Evolutionary conservation across 768 basidiomycete species (phyloP).

Genomic region (Suillus clintonianus): DNA sequence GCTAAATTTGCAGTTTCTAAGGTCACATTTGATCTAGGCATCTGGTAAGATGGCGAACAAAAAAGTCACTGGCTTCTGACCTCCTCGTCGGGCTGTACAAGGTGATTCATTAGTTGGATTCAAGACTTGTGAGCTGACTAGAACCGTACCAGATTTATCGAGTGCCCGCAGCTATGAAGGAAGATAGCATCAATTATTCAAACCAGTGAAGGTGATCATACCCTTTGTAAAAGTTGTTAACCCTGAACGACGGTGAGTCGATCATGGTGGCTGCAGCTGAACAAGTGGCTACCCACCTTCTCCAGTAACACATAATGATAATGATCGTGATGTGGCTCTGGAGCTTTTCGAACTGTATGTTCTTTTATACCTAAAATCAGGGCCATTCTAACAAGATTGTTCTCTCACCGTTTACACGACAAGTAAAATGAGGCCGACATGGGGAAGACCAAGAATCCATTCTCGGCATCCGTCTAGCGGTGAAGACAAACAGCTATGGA

Average conservation of each 20-base stretch:
- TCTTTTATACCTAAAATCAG: conserved; percentile 30
- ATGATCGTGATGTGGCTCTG: conserved; percentile 8
- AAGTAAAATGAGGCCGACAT: conserved; percentile 18
- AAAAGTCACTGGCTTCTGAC: conserved; percentile 25
- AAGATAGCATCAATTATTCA: conserved; percentile 8
- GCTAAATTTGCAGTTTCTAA: conserved; percentile 65
- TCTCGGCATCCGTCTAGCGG: conserved; percentile 29
- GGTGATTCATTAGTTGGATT: neutral
- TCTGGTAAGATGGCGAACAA: conserved; percentile 3
- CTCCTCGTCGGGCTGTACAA: conserved; percentile 58
- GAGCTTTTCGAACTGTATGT: conserved; percentile 2
- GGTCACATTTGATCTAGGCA: conserved; percentile 61
- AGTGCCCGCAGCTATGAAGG: conserved; percentile 53
- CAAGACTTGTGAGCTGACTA: conserved; percentile 5
- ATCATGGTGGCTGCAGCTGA: conserved; percentile 20
- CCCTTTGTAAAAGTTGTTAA: conserved; percentile 56
- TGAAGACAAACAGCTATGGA: conserved; percentile 27
- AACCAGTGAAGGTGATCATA: conserved; percentile 27
- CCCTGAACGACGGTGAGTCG: conserved; percentile 36
- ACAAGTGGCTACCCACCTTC: conserved; percentile 45
- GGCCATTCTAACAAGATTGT: conserved; percentile 10
- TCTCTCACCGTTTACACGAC: conserved; percentile 33
- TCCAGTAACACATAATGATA: conserved; percentile 63
- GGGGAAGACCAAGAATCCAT: conserved; percentile 25
- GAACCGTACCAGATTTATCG: conserved; percentile 43